These are phyloP conservation scores for Fusarium anguioides DNA, from an alignment of 2,329 filamentous ascomycete genomes.

Conservation along the genomic window DNA sequence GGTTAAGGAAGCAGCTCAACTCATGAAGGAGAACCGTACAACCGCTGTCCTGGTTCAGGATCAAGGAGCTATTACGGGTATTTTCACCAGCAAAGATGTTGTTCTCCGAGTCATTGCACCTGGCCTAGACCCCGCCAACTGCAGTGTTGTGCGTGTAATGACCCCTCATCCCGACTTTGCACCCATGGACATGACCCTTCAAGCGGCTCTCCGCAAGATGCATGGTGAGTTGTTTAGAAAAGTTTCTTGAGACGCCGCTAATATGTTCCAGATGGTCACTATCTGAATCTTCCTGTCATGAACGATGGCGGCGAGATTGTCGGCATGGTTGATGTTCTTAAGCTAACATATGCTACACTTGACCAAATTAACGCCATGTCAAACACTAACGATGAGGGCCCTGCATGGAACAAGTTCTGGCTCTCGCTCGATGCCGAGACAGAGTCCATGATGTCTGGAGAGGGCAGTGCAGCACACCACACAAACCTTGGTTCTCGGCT, in stretches of 20 bases:
- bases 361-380: constrained; percentile 98
- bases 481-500: constrained; percentile 75
- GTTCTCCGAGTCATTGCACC: constrained; percentile 97
- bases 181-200: constrained; percentile 98
- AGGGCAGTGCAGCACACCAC: constrained; percentile 78
- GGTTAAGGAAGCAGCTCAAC: constrained; percentile 90
- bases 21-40: constrained; percentile 99
- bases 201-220: constrained; percentile 98
- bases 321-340: constrained; percentile 98
- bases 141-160: constrained; percentile 99
- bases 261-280: constrained; percentile 83
- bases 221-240: constrained; percentile 73
- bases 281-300: constrained; percentile 98
- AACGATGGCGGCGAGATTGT: constrained; percentile 97
- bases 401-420: constrained; percentile 99
- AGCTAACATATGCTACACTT: constrained; percentile 96
- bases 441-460: constrained; percentile 95
- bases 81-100: constrained; percentile 99
- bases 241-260: constrained; percentile 1
- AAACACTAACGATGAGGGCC: constrained; percentile 83
- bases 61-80: constrained; percentile 96
- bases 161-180: constrained; percentile 99
- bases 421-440: constrained; percentile 93
- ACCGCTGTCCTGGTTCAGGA: constrained; percentile 97
- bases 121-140: constrained; percentile 91